These are phyloP conservation scores for Eimeria tenella DNA, from an alignment of 169 alveolate genomes.

Conservation along the genomic window DNA sequence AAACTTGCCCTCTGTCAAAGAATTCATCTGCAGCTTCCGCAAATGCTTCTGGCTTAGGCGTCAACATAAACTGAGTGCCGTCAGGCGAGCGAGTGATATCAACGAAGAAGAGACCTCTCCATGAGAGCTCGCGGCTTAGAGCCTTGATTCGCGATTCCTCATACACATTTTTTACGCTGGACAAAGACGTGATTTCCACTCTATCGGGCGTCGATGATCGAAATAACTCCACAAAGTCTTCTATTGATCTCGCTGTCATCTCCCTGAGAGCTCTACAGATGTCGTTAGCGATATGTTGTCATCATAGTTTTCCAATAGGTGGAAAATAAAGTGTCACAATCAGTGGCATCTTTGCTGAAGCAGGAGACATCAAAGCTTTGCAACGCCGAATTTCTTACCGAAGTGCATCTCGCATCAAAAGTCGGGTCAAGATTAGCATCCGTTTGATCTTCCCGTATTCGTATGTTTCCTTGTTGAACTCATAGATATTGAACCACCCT, in stretches of 20 bases:
- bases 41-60: slow-evolving; percentile 90
- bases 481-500: slow-evolving; percentile 95
- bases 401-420: slow-evolving; percentile 91
- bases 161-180: slow-evolving; percentile 46
- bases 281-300: neutral
- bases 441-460: slow-evolving; percentile 94
- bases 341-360: too few species aligned
- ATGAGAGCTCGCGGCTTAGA: slow-evolving; percentile 34
- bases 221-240: slow-evolving; percentile 46
- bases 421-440: slow-evolving; percentile 91
- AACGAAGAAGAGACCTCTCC: slow-evolving; percentile 81
- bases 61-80: slow-evolving; percentile 88
- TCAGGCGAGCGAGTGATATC: slow-evolving; percentile 86
- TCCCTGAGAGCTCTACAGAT: slow-evolving; percentile 39
- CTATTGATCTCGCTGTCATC: slow-evolving; percentile 49
- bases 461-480: slow-evolving; percentile 93
- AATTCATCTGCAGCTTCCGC: slow-evolving; percentile 88
- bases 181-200: slow-evolving; percentile 45
- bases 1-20: slow-evolving; percentile 89
- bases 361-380: neutral
- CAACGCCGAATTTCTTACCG: slow-evolving; percentile 44
- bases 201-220: slow-evolving; percentile 59
- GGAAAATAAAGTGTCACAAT: neutral
- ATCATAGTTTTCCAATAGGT: neutral
- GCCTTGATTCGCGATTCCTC: slow-evolving; percentile 42